phyloP scores from a whole-genome alignment of 2,329 filamentous ascomycete species.

The Calonectria montana region DNA sequence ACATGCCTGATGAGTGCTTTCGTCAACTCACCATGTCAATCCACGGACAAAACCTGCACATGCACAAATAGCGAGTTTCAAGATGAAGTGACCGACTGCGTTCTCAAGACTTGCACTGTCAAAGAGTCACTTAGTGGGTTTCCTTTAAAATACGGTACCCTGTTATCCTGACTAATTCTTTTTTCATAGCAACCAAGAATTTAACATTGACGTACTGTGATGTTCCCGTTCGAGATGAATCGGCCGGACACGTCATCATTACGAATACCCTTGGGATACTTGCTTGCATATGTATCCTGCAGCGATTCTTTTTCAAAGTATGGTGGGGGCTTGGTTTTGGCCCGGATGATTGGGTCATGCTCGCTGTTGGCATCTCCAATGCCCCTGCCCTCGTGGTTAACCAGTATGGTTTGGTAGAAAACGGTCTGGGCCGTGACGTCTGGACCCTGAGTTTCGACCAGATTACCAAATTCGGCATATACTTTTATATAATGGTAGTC shows the following conservation, averaged over 20 bases:
- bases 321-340: not conserved
- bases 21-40: not conserved
- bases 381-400: not conserved
- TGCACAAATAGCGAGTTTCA: not conserved
- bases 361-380: not conserved
- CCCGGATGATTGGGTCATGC: not conserved
- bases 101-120: not conserved
- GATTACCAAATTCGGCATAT: slow-evolving; percentile 4
- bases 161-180: not conserved
- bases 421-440: slow-evolving; percentile 20
- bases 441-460: slow-evolving; percentile 13
- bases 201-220: not conserved
- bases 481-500: slow-evolving; percentile 11
- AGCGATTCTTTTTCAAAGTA: not conserved
- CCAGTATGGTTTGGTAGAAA: not conserved
- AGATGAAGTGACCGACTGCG: not conserved
- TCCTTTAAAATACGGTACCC: not conserved
- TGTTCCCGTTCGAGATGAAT: not conserved
- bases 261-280: not conserved
- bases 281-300: not conserved
- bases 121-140: not conserved
- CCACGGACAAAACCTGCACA: not conserved
- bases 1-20: not conserved
- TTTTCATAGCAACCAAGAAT: not conserved
- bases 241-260: not conserved